Evolutionary conservation across 129 eudicot genomes (phyloP).

Genomic region (Erigeron canadensis): DNA sequence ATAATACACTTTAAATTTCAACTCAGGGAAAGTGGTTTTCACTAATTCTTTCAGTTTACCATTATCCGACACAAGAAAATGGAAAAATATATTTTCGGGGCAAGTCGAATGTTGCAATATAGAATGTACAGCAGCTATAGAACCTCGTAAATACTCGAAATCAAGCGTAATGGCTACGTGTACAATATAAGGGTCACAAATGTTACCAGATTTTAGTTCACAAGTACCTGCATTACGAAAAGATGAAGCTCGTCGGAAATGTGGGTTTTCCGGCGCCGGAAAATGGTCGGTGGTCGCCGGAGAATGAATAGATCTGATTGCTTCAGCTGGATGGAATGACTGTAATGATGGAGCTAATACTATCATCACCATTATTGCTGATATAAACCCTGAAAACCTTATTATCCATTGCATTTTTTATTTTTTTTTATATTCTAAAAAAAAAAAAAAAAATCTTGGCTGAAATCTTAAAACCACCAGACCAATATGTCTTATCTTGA

Average conservation of each 20-base stretch:
- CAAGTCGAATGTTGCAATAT: slow-evolving; percentile 75
- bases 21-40: slow-evolving; percentile 56
- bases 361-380: slow-evolving; percentile 69
- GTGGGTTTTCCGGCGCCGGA: neutral
- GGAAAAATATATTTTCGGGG: slow-evolving; percentile 79
- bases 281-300: slow-evolving; percentile 18
- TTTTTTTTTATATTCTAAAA: neutral
- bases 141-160: slow-evolving; percentile 71
- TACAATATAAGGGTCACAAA: slow-evolving; percentile 68
- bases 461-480: too few relatives aligned
- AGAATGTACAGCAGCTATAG: slow-evolving; percentile 92
- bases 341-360: slow-evolving; percentile 76
- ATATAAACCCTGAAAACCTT: slow-evolving; percentile 68
- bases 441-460: too few relatives aligned
- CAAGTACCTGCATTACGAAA: slow-evolving; percentile 69
- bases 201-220: slow-evolving; percentile 19
- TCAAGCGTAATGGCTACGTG: slow-evolving; percentile 95
- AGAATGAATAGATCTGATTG: slow-evolving; percentile 58
- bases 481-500: too few relatives aligned
- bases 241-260: slow-evolving; percentile 38
- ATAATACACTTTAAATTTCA: slow-evolving; percentile 73
- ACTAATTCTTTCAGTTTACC: slow-evolving; percentile 54
- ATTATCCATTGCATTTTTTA: slow-evolving; percentile 78
- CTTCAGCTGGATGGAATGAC: slow-evolving; percentile 94
- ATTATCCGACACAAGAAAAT: slow-evolving; percentile 66